Evolutionary conservation across 2,329 filamentous ascomycete species (phyloP).

Genomic region (Bisporella sp.): DNA sequence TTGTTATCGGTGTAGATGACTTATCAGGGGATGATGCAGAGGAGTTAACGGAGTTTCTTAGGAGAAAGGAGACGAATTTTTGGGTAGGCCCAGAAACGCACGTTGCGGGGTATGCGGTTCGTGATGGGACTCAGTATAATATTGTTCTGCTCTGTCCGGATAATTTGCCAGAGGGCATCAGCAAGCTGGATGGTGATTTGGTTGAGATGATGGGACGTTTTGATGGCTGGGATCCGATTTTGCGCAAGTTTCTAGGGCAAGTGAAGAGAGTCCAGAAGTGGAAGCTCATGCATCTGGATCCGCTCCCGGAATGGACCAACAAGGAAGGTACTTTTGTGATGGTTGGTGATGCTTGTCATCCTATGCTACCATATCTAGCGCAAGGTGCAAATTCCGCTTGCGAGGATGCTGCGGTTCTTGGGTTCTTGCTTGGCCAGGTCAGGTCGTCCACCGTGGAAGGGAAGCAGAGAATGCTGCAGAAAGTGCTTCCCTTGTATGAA

Average conservation of each 20-base stretch:
- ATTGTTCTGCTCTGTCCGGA: constrained; percentile 61
- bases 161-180: constrained; percentile 47
- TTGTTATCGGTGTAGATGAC: constrained; percentile 46
- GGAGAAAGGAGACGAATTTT: constrained; percentile 45
- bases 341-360: constrained; percentile 54
- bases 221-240: constrained; percentile 55
- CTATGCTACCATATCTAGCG: constrained; percentile 56
- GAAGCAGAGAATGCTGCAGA: neutral
- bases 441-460: neutral
- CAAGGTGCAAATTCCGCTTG: constrained; percentile 37
- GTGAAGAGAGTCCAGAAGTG: constrained; percentile 60
- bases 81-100: constrained; percentile 59
- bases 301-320: constrained; percentile 19
- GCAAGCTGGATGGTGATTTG: constrained; percentile 43
- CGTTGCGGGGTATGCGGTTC: constrained; percentile 55
- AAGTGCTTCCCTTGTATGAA: neutral
- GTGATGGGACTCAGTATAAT: constrained; percentile 54
- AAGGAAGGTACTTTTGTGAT: constrained; percentile 19
- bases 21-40: constrained; percentile 36
- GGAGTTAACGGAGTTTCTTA: constrained; percentile 44
- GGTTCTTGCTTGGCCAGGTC: neutral
- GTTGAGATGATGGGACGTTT: constrained; percentile 57
- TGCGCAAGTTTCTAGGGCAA: constrained; percentile 35
- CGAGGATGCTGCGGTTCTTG: neutral
- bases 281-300: constrained; percentile 52